These are phyloP conservation scores for Rhizopus arrhizus DNA, from an alignment of 371 early-diverging fungal species.

Conservation along the genomic window DNA sequence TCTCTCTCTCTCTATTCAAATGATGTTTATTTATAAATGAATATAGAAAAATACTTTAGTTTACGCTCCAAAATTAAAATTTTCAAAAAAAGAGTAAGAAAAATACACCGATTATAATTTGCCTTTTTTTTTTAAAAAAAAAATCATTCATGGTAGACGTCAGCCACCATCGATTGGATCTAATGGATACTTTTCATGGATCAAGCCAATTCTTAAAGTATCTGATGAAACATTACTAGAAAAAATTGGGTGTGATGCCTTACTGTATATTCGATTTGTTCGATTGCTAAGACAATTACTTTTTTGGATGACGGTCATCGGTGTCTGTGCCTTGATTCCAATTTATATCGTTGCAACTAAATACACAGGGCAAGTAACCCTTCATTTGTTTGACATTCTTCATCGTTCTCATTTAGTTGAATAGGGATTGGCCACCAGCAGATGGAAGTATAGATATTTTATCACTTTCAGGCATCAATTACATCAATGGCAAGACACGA, in stretches of 20 bases:
- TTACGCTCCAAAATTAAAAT: slow-evolving; percentile 50
- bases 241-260: slow-evolving; percentile 79
- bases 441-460: slow-evolving; percentile 38
- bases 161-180: slow-evolving; percentile 65
- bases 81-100: slow-evolving; percentile 42
- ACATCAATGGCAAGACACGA: slow-evolving; percentile 27
- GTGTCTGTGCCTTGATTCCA: slow-evolving; percentile 63
- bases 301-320: slow-evolving; percentile 59
- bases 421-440: slow-evolving; percentile 54
- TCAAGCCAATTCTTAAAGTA: slow-evolving; percentile 58
- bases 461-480: slow-evolving; percentile 44
- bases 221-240: slow-evolving; percentile 61
- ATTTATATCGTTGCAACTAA: slow-evolving; percentile 60
- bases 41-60: slow-evolving; percentile 42
- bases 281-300: slow-evolving; percentile 62
- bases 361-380: slow-evolving; percentile 35
- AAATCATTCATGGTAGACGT: slow-evolving; percentile 43
- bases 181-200: slow-evolving; percentile 67
- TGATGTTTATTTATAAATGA: slow-evolving; percentile 2
- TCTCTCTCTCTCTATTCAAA: not conserved
- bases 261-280: slow-evolving; percentile 76
- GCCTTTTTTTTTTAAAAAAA: not conserved
- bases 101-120: not conserved
- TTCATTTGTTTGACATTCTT: not conserved
- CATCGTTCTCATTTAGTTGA: not conserved